Evolutionary conservation across 2,329 filamentous ascomycete genomes (phyloP), one percentile per base, ranked within the genome.

Genomic region (Aphanocladium album): DNA sequence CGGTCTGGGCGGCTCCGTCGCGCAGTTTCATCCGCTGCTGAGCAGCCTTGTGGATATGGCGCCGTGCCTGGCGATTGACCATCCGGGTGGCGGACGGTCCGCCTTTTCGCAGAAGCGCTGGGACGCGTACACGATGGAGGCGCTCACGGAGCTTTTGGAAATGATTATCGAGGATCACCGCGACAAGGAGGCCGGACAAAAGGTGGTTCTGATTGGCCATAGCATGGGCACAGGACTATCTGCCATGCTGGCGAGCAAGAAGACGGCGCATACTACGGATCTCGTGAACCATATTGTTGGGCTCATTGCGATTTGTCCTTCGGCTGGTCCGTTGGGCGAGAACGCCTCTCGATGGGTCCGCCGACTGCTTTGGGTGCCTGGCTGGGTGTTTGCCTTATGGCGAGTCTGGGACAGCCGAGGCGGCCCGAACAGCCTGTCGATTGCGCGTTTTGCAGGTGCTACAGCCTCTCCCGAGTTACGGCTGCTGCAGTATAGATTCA

Each of bases 21-120:
- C 91, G 12, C 95, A 98, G 70, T 98, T 97, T 70, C 83, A 90
- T 60, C 85, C 89, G 33, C 77, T 98, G 5, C 77, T 98, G 17
- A 89, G 86, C 21, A 95, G 90, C 72, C 80, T 99, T 52, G 84
- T 89, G 55, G 91, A 96, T 70, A 79, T 92, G 53, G 91, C 90
- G 14, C 88, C 92, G 52, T 96, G 93, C 71, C 81, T 76, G 65
- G 90, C 91, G 4, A 86, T 98, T 64, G 95, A 99, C 71, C 80
- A 97, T 4, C 93, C 95, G 1, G 95, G 95, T 43, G 96, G 93
- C 68, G 95, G 95, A 33, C 79, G 88, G 23, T 97, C 93, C 2
- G 77, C 82, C 9, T 96, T 93, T 73, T 78, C 82, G 17, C 88
- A 89, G 21, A 84, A 78, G 17, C 73, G 81, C 23, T 93, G 90